Evolutionary conservation across 2,329 filamentous ascomycete species (phyloP).

Genomic region (Ambrosiella xylebori): DNA sequence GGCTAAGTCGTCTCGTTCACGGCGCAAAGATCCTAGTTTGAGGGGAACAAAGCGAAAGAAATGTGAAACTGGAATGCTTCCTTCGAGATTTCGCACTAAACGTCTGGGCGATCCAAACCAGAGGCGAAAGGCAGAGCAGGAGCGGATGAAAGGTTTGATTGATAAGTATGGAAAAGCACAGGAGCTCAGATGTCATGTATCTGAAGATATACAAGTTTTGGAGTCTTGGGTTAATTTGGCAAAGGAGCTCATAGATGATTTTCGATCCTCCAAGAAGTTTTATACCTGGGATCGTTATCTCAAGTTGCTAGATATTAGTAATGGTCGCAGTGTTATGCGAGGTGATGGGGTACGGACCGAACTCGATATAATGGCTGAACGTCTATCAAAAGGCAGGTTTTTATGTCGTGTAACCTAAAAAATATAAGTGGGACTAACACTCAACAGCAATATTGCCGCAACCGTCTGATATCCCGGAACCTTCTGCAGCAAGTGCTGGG

Average conservation of each 20-base stretch:
- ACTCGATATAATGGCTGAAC: slow-evolving; percentile 37
- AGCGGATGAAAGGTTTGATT: slow-evolving; percentile 23
- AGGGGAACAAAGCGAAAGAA: slow-evolving; percentile 57
- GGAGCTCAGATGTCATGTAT: slow-evolving; percentile 25
- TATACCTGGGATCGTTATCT: slow-evolving; percentile 51
- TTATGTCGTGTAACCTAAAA: not conserved
- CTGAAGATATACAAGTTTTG: slow-evolving; percentile 27
- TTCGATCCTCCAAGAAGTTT: slow-evolving; percentile 44
- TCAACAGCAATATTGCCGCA: slow-evolving; percentile 13
- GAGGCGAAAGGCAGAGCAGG: slow-evolving; percentile 27
- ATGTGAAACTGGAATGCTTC: slow-evolving; percentile 35
- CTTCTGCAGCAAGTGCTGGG: not conserved
- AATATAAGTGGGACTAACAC: not conserved
- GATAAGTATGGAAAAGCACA: slow-evolving; percentile 28
- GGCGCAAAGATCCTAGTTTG: slow-evolving; percentile 54
- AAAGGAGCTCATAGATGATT: slow-evolving; percentile 43
- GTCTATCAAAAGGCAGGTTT: slow-evolving; percentile 35
- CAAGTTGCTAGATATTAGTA: slow-evolving; percentile 31
- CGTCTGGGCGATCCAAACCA: slow-evolving; percentile 28
- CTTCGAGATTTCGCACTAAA: slow-evolving; percentile 28
- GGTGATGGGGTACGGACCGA: slow-evolving; percentile 23
- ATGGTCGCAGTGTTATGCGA: slow-evolving; percentile 14
- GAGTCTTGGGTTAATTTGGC: slow-evolving; percentile 41
- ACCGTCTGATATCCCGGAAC: slow-evolving; percentile 9
- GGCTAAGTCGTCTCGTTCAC: slow-evolving; percentile 64